Evolutionary conservation across 345 rosid species (phyloP).

Genomic region (Aegle marmelos): DNA sequence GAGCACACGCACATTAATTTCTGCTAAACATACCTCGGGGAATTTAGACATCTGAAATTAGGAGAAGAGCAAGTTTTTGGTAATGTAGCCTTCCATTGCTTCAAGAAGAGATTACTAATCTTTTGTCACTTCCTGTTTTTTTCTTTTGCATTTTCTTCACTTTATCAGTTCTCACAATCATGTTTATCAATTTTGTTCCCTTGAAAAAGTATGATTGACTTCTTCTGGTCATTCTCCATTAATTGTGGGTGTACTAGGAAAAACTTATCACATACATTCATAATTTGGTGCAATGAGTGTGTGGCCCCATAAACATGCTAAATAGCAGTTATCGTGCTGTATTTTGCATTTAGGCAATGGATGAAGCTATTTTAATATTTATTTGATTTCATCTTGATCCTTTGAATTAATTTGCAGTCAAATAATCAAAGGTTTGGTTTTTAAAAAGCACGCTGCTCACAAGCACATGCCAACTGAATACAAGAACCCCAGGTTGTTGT

Average conservation of each 20-base stretch:
- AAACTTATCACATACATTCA: not conserved
- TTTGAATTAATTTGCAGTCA: slow-evolving; percentile 47
- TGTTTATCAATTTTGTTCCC: not conserved
- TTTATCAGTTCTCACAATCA: not conserved
- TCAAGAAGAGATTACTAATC: not conserved
- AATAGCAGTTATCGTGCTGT: not conserved
- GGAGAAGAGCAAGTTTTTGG: not conserved
- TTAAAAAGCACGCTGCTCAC: slow-evolving; percentile 94
- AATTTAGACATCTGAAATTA: not conserved
- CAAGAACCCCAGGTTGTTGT: slow-evolving; percentile 71
- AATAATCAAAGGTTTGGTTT: slow-evolving; percentile 82
- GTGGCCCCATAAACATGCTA: no score
- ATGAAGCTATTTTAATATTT: not conserved
- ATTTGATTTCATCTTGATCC: not conserved
- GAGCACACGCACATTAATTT: not conserved
- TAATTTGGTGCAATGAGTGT: not conserved
- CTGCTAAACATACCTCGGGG: not conserved
- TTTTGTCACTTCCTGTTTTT: not conserved
- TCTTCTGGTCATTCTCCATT: not conserved
- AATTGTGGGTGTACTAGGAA: not conserved
- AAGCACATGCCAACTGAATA: slow-evolving; percentile 87
- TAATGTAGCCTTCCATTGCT: not conserved
- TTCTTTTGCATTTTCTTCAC: slow-evolving; percentile 2
- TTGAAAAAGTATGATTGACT: not conserved
- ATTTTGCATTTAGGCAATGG: not conserved